These are phyloP conservation scores for Fusarium sp. DNA, from an alignment of 2,329 filamentous ascomycete genomes.

Conservation along the genomic window DNA sequence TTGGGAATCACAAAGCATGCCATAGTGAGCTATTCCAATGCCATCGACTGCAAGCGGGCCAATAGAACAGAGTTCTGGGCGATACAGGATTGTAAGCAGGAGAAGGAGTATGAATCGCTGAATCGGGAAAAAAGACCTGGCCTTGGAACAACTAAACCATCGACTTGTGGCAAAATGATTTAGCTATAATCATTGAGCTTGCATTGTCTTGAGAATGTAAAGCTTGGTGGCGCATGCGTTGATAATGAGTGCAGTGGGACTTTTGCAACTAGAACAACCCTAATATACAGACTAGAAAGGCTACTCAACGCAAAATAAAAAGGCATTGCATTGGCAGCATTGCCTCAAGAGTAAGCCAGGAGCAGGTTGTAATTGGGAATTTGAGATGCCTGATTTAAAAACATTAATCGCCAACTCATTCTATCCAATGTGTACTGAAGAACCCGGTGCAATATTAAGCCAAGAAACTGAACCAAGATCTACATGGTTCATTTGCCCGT, in stretches of 20 bases:
- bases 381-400: not conserved
- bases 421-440: accelerated
- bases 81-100: not conserved
- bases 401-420: no score
- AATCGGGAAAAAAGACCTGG: not conserved
- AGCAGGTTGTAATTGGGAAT: accelerated
- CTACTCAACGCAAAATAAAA: no score
- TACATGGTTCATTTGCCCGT: not conserved
- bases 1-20: not conserved
- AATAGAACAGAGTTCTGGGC: not conserved
- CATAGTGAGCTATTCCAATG: not conserved
- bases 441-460: not conserved
- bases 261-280: no score
- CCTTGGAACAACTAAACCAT: no score
- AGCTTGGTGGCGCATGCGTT: accelerated
- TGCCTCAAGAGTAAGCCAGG: no score
- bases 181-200: not conserved
- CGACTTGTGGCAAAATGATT: no score
- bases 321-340: not conserved
- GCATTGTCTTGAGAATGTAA: accelerated
- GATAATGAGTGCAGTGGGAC: accelerated
- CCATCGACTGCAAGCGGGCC: not conserved
- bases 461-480: accelerated
- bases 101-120: not conserved
- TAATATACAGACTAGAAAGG: not conserved